These are phyloP conservation scores for Lathyrus sativus DNA, from an alignment of 306 rosid species.

Conservation along the genomic window DNA sequence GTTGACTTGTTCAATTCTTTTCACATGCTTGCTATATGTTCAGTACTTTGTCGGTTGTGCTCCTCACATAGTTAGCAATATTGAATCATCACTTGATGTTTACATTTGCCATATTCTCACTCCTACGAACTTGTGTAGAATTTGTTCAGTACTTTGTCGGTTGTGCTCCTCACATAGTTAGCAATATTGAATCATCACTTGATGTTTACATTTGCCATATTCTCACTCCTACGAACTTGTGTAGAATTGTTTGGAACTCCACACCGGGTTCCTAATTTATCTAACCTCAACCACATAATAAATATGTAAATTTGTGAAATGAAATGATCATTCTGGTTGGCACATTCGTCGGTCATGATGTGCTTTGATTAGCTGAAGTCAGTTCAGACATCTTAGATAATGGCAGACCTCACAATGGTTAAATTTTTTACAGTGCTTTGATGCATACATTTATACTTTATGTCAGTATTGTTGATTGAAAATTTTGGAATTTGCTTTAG, in stretches of 20 bases:
- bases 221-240: conserved; percentile 20
- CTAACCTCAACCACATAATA: conserved; percentile 4
- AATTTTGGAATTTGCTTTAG: conserved; percentile 19
- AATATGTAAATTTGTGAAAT: conserved; percentile 17
- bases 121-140: conserved; percentile 17
- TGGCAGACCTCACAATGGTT: conserved; percentile 23
- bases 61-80: conserved; percentile 12
- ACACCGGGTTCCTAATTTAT: neutral
- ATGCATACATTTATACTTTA: conserved; percentile 7
- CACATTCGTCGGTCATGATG: conserved; percentile 8
- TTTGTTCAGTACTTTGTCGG: no score
- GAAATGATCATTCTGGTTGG: conserved; percentile 21
- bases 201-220: conserved; percentile 26
- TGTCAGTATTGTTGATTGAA: conserved; percentile 19
- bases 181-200: no score
- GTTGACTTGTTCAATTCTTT: conserved; percentile 14
- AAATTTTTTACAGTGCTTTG: conserved; percentile 19
- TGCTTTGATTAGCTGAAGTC: conserved; percentile 32
- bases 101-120: neutral
- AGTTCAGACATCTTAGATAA: conserved; percentile 22
- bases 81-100: conserved; percentile 6
- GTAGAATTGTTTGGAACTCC: conserved; percentile 27
- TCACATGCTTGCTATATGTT: neutral
- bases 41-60: neutral
- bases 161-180: no score